A percentile compares a stretch with the other conserved stretches of the same genome.
Conservation (phyloP, 2,329 filamentous ascomycete genomes). For the Paraphaeosphaeria sporulosa region DNA sequence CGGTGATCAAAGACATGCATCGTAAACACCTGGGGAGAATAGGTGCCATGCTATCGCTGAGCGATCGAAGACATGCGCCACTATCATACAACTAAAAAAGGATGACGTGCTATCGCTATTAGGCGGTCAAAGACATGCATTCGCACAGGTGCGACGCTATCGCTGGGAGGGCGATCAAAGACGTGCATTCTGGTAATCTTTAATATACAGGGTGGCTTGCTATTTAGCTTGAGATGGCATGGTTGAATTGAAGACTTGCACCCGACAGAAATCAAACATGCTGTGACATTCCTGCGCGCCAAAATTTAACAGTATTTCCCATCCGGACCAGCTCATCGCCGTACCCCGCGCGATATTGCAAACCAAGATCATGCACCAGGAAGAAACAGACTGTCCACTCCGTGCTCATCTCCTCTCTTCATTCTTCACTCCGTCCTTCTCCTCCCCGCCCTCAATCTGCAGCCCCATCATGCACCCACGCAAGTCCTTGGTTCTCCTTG, state of each 20-base stretch:
- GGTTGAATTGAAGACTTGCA: conserved; percentile 8
- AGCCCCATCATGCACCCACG: too few relatives aligned
- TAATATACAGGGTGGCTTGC: not conserved
- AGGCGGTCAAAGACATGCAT: conserved; percentile 11
- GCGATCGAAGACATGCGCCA: conserved; percentile 9
- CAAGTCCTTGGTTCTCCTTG: too few relatives aligned
- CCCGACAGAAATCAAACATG: not conserved
- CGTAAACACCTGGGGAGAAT: conserved; percentile 1
- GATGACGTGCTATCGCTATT: conserved; percentile 7
- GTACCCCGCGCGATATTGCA: too few relatives aligned
- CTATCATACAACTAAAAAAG: not conserved
- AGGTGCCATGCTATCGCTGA: conserved; percentile 11
- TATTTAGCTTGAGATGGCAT: conserved; percentile 2
- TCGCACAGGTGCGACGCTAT: conserved; percentile 1
- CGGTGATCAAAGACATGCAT: conserved; percentile 18
- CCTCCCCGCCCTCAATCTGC: too few relatives aligned
- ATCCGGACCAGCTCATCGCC: too few relatives aligned
- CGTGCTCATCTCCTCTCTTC: too few relatives aligned
- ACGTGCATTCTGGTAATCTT: conserved; percentile 7
- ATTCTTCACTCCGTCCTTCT: too few relatives aligned
- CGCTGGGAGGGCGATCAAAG: not conserved
- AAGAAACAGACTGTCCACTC: too few relatives aligned
- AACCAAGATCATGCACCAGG: too few relatives aligned
- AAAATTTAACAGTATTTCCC: too few relatives aligned
- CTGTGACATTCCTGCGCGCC: too few relatives aligned